Base-by-base conservation (phyloP, 1,284 basidiomycete species). In the Heimioporus retisporus region DNA sequence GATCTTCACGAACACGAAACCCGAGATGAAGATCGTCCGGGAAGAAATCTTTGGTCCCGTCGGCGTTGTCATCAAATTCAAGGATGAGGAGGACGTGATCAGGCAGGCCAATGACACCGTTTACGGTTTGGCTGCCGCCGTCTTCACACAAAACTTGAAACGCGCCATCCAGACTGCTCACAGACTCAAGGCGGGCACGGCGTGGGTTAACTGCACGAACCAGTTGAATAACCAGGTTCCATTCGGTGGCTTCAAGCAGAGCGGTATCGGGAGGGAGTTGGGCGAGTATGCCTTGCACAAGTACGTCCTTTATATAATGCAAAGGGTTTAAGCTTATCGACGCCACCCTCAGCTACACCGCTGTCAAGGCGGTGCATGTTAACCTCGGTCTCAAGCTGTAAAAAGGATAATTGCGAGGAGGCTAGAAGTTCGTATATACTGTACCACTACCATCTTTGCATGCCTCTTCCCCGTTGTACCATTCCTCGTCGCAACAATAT, bases 41-140 rank as follows among this genome's bases (percentile, higher is more conserved):
- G 96, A 98, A 82, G 96, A 98, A 82, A 96, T 97, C 77, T 96
- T 96, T 75, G 96, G 95, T 10, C 96, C 96, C 55, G 92, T 95
- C 59, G 88, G 88, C 65, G 91, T 92, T 43, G 81, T 94, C 18
- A 87, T 91, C 80, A 92, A 91, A 79, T 94, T 94, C 79, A 82
- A 88, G 69, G 84, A 89, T 63, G 90, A 91, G 71, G 82, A 83
- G 59, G 93, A 96, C 69, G 91, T 94, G 55, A 83, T 97, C 75
- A 82, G 79, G 57, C 85, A 90, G 75, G 96, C 96, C 64, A 97
- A 98, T 81, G 91, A 97, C 80, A 93, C 93, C 2, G 74, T 89
- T 28, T 96, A 97, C 81, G 97, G 97, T 70, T 87, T 97, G 53
- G 93, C 94, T 82, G 80, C 94, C 2, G 92, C 94, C 35, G 90